phyloP scores from a whole-genome alignment of 129 eudicot species.

The Centaurea solstitialis region DNA sequence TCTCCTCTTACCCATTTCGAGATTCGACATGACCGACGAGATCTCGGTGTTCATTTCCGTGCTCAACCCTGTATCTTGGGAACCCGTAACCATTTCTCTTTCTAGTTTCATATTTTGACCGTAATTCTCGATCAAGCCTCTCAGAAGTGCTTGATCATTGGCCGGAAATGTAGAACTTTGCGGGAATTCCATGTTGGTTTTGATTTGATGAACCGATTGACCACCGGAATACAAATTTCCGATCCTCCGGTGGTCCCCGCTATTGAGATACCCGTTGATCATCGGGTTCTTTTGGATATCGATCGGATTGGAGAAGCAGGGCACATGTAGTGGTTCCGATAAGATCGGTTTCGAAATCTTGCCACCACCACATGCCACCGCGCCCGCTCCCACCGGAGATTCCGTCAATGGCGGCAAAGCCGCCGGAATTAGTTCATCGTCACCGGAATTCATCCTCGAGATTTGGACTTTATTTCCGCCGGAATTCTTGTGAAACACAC shows the following conservation, averaged over 20 bases:
- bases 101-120: constrained; percentile 42
- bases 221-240: constrained; percentile 7
- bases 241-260: constrained; percentile 5
- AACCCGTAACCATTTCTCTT: constrained; percentile 44
- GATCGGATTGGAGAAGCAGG: constrained; percentile 88
- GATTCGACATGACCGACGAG: constrained; percentile 61
- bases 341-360: constrained; percentile 17
- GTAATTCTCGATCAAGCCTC: constrained; percentile 46
- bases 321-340: constrained; percentile 56
- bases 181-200: constrained; percentile 26
- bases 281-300: constrained; percentile 34
- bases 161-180: constrained; percentile 15
- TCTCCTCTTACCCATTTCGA: constrained; percentile 47
- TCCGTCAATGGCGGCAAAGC: constrained; percentile 63
- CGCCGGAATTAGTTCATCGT: constrained; percentile 36
- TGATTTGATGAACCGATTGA: constrained; percentile 18
- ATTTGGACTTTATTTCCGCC: constrained; percentile 61
- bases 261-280: constrained; percentile 16
- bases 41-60: constrained; percentile 62
- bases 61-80: constrained; percentile 68
- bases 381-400: constrained; percentile 29
- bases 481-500: constrained; percentile 66
- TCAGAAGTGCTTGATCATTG: constrained; percentile 48
- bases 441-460: constrained; percentile 42
- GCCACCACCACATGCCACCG: neutral